Evolutionary conservation across 2,329 filamentous ascomycete species (phyloP).

Genomic region (Aureobasidium pullulans): DNA sequence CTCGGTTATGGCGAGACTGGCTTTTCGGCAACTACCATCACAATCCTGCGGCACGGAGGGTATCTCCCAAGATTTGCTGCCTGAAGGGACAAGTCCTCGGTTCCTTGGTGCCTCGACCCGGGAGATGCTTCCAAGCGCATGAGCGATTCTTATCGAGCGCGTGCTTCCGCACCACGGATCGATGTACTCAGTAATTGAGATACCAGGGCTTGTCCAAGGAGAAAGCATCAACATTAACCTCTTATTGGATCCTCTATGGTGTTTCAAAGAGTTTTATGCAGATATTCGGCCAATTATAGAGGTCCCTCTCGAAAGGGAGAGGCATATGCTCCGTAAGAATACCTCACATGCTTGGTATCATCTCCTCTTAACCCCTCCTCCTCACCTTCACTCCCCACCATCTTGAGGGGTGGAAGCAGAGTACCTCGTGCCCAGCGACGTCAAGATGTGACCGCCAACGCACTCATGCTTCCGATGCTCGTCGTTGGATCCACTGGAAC

Average conservation of each 20-base stretch:
- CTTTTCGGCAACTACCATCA: not conserved
- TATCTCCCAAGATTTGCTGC: not conserved
- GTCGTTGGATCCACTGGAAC: not conserved
- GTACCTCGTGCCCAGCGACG: slow-evolving; percentile 2
- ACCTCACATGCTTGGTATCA: too few relatives aligned
- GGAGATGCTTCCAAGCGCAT: too few relatives aligned
- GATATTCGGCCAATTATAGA: too few relatives aligned
- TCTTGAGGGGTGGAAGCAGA: not conserved
- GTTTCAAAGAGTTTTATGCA: too few relatives aligned
- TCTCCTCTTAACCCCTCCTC: not conserved
- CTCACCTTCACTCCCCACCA: slow-evolving; percentile 3
- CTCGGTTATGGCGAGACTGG: not conserved
- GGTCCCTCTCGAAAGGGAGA: too few relatives aligned
- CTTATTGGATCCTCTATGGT: too few relatives aligned
- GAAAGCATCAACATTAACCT: too few relatives aligned
- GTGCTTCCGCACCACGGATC: too few relatives aligned
- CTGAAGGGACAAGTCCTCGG: not conserved
- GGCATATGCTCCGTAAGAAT: too few relatives aligned
- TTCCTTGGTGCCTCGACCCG: slow-evolving; percentile 1
- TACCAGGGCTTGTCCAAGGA: too few relatives aligned
- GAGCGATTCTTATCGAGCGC: too few relatives aligned
- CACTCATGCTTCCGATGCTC: slow-evolving; percentile 7
- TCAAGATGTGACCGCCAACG: slow-evolving; percentile 10
- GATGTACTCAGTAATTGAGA: too few relatives aligned
- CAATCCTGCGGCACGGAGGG: slow-evolving; percentile 4